Base-by-base conservation (phyloP, 192 early-diverging fungal species). In the Dissophora globulifera region DNA sequence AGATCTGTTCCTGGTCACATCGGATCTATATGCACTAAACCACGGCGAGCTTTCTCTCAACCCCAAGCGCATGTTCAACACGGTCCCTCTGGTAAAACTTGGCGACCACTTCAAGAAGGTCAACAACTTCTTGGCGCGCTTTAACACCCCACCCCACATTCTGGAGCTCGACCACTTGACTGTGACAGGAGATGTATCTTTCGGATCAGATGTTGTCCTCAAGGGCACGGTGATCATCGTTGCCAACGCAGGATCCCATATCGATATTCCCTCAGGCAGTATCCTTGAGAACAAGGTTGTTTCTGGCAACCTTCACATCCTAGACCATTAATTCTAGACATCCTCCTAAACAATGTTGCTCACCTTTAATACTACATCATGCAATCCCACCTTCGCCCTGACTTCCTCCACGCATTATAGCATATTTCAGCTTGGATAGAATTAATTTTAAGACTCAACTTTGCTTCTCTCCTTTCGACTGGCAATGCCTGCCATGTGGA, bases 251-350 rank as follows among this genome's bases (percentile, higher is more conserved):
- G 98, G 98, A 17, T 84, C 83, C n/a, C 89, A 95, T 52, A 99
- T 98, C 67, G 96, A 98, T 79, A 97, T 99, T 62, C 95, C 98
- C 19, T 91, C 93, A 5, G 93, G 95, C 35, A 84, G 95, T 23
- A 91, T 97, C 57, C 84, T 99, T 47, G 94, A 99, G 69, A 96
- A 99, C 85, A 99, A 99, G 88, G 95, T 99, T n/a, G 95, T 99
- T 15, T 93, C 94, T 63, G 97, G 97, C 42, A 96, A 97, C 74
- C 84, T 99, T 25, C 92, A 95, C 50, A 88, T 93, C 43, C 82
- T 93, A 23, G 92, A 93, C 60, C 92, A 93, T 69, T 93, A 87
- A n/a, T n/a, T n/a, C n/a, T n/a, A n/a, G n/a, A n/a, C n/a, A n/a
- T n/a, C n/a, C n/a, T n/a, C n/a, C n/a, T n/a, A n/a, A n/a, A n/a